These are phyloP conservation scores for Macrotyloma uniflorum DNA, from an alignment of 306 rosid species.

Conservation along the genomic window DNA sequence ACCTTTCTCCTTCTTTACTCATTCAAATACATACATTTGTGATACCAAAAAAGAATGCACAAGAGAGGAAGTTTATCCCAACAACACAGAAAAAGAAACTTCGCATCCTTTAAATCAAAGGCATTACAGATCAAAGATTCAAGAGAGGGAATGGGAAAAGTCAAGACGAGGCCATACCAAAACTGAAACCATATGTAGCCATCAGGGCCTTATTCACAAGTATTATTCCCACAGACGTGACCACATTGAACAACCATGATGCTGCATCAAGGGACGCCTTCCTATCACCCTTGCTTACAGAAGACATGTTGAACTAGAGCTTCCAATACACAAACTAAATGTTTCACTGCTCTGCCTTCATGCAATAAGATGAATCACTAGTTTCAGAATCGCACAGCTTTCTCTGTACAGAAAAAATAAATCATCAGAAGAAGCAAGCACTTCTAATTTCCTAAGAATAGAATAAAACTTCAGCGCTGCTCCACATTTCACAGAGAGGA, in stretches of 20 bases:
- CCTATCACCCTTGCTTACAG: conserved; percentile 65
- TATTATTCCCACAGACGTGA: conserved; percentile 84
- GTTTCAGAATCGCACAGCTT: conserved; percentile 25
- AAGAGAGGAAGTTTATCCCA: conserved; percentile 11
- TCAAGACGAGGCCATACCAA: conserved; percentile 53
- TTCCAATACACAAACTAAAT: conserved; percentile 28
- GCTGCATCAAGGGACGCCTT: conserved; percentile 79
- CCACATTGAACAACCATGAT: conserved; percentile 84
- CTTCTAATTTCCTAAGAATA: conserved; percentile 11
- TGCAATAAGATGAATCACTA: conserved; percentile 35
- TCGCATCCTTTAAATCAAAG: conserved; percentile 12
- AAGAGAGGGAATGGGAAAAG: conserved; percentile 20
- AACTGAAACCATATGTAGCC: conserved; percentile 80
- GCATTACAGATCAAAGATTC: conserved; percentile 28
- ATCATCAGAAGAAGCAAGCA: conserved; percentile 32
- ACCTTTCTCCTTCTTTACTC: background rate
- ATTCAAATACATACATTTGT: background rate
- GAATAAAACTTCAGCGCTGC: background rate
- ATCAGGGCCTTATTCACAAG: conserved; percentile 81
- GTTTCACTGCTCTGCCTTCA: conserved; percentile 37
- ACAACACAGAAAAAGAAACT: conserved; percentile 23
- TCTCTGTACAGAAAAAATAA: conserved; percentile 44
- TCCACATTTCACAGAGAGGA: background rate
- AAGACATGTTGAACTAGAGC: conserved; percentile 55
- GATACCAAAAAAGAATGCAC: conserved; percentile 22